These are phyloP conservation scores for Magnaporthiopsis rhizophila DNA, from an alignment of 2,329 filamentous ascomycete species.

Conservation along the genomic window DNA sequence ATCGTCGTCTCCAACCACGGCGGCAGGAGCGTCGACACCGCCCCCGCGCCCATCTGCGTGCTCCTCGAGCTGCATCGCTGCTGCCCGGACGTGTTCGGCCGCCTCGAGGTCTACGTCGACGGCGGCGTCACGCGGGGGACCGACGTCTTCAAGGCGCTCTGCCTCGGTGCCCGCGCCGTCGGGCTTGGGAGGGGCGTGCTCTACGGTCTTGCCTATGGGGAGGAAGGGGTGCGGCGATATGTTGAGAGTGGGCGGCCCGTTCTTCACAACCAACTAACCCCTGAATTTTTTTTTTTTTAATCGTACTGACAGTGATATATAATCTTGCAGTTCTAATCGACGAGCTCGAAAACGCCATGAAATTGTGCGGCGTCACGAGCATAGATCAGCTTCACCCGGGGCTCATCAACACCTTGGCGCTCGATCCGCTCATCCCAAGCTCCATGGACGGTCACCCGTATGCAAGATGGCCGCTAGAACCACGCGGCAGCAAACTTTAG, in stretches of 20 bases:
- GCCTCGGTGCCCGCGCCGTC: conserved; percentile 55
- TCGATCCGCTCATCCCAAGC: conserved; percentile 37
- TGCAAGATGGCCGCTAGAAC: conserved; percentile 28
- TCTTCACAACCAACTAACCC: too few relatives aligned
- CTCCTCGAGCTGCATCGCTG: conserved; percentile 55
- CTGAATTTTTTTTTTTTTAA: too few relatives aligned
- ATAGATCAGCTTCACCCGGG: conserved; percentile 54
- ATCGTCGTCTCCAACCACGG: conserved; percentile 67
- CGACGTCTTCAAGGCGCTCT: conserved; percentile 60
- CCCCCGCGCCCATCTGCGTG: conserved; percentile 47
- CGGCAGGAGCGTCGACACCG: conserved; percentile 45
- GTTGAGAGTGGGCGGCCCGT: conserved; percentile 35
- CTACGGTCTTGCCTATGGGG: conserved; percentile 53
- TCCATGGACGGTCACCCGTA: conserved; percentile 34
- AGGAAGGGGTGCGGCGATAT: conserved; percentile 45
- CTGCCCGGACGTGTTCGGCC: conserved; percentile 51
- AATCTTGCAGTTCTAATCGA: conserved; percentile 38
- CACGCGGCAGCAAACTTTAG: conserved; percentile 20
- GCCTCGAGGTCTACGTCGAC: conserved; percentile 56
- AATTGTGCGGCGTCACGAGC: conserved; percentile 54
- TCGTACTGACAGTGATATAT: too few relatives aligned
- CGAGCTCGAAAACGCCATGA: conserved; percentile 59
- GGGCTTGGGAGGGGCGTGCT: conserved; percentile 55
- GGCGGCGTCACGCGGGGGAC: conserved; percentile 58
- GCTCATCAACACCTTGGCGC: conserved; percentile 46